Conservation (phyloP, 257 asterid species). For the Oldenlandia corymbosa region DNA sequence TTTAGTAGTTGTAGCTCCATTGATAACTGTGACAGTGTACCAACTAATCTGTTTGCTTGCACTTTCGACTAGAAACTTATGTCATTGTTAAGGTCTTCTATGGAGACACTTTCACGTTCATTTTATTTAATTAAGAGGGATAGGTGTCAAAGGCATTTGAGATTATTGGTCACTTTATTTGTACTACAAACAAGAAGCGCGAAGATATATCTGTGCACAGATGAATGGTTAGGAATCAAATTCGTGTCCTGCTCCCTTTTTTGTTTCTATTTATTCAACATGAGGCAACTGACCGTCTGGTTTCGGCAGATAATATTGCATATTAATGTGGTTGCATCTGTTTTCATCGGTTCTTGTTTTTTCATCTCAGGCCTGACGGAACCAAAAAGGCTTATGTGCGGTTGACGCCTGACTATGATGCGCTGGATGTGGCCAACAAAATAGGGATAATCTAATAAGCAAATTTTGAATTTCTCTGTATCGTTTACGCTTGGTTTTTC, state of each 20-base stretch:
- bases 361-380: conserved; percentile 6
- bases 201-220: no score
- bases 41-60: no score
- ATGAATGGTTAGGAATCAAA: no score
- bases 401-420: conserved; percentile 59
- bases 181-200: no score
- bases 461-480: conserved; percentile 15
- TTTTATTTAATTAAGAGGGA: neutral
- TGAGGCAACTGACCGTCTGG: no score
- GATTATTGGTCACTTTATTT: no score
- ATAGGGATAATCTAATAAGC: conserved; percentile 48
- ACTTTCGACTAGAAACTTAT: no score
- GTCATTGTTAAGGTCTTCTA: neutral
- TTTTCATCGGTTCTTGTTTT: no score
- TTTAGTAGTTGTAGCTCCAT: neutral
- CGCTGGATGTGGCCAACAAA: conserved; percentile 58
- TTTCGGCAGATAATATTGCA: no score
- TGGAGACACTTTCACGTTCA: neutral
- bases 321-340: neutral
- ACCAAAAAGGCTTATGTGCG: conserved; percentile 17
- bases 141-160: no score
- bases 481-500: neutral
- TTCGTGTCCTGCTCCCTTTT: neutral
- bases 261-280: neutral
- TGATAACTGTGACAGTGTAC: neutral